Evolutionary conservation across 768 basidiomycete genomes (phyloP), one percentile per base, ranked within the genome.

Genomic region (Pulveroboletus ravenelii): DNA sequence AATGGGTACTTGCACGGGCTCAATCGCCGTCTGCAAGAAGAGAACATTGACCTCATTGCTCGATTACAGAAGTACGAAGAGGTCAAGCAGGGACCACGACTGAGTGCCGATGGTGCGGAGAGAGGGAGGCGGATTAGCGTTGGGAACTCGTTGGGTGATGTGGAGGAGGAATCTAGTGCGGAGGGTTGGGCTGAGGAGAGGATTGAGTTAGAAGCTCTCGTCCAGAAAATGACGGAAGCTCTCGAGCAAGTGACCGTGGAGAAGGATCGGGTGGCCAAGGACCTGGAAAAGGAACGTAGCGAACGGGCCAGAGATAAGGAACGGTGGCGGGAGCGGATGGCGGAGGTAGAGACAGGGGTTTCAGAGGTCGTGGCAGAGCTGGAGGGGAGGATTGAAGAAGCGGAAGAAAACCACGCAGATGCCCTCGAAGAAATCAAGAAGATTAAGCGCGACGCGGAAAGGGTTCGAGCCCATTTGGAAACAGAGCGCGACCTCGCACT

Each of bases 1-100:
- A 94, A 95, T 53, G 75, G 78, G 10, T 94, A 95, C 65, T 67
- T 95, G 61, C 89, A 94, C 67, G 84, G 86, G 10, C 73, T 95
- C 45, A 95, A 95, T 66, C 73, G 84, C 39, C 77, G 85, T 48
- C 64, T 95, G 48, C 87, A 89, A 57, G 87, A 92, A 64, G 93
- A 95, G 72, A 94, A 93, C 62, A 78, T 89, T 62, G 68, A 61
- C 12, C 73, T 93, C 8, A 64, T 82, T 6, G 76, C 77, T 41
- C 74, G 78, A 50, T 59, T 90, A 20, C 71, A 69, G 51, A 74
- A 65, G 50, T 63, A 80, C 45, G 85, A 83, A 58, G 85, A 80
- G 48, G 69, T 68, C 18, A 67, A 66, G 44, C 52, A 57, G 31
- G 66, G 66, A 5, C 63, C 67, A 2, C 54, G 62, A 47, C 46